These are phyloP conservation scores for Aspergillus oerlinghausenensis DNA, from an alignment of 2,329 filamentous ascomycete genomes.

Conservation along the genomic window DNA sequence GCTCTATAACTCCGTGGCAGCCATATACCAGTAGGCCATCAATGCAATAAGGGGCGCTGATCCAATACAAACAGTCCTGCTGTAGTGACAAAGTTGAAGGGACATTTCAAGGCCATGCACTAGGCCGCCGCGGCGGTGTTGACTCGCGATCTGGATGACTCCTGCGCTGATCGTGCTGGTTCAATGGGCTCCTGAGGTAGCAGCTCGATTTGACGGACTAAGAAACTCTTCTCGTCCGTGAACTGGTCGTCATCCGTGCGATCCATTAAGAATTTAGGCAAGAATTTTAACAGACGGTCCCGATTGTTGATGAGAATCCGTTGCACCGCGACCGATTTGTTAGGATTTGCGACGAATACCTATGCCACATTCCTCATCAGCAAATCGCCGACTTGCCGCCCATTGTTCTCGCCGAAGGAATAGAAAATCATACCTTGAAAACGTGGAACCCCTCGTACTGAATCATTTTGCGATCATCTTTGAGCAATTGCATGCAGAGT, in stretches of 20 bases:
- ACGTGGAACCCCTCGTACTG: conserved; percentile 99
- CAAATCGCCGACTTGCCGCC: neutral
- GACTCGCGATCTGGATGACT: conserved; percentile 22
- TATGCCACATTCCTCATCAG: conserved; percentile 28
- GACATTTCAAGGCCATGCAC: neutral
- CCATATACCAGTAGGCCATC: conserved; percentile 21
- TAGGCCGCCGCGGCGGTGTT: conserved; percentile 28
- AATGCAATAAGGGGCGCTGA: conserved; percentile 14
- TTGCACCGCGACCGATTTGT: conserved; percentile 94
- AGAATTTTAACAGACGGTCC: conserved; percentile 80
- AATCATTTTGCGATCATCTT: conserved; percentile 97
- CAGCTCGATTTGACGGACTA: conserved; percentile 83
- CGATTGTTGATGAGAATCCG: conserved; percentile 95
- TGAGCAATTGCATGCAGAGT: conserved; percentile 94
- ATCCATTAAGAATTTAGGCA: conserved; percentile 89
- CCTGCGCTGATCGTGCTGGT: conserved; percentile 24
- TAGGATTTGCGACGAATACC: conserved; percentile 97
- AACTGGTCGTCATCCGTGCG: conserved; percentile 97
- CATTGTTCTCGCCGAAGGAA: neutral
- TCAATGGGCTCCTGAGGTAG: conserved; percentile 41
- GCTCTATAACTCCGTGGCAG: conserved; percentile 15
- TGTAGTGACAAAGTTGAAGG: conserved; percentile 1
- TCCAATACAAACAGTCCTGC: conserved; percentile 6
- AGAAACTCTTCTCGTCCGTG: conserved; percentile 93
- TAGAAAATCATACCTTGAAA: conserved; percentile 64